Base-by-base conservation (phyloP, 768 basidiomycete species). In the Russula virescens region DNA sequence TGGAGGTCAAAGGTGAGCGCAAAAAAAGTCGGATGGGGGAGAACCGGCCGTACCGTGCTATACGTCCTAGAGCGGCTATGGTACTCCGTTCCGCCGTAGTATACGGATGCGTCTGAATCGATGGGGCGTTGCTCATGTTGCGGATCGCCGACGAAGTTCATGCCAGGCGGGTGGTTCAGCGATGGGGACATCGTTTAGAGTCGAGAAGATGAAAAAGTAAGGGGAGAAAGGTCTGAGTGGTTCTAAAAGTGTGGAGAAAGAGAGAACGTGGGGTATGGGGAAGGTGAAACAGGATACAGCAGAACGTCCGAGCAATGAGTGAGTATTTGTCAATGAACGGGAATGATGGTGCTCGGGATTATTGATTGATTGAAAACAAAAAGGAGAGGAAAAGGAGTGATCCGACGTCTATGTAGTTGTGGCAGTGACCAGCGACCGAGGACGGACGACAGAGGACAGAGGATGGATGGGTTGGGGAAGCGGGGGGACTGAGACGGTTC, bases 31-130 rank as follows among this genome's bases (percentile, higher is more conserved):
- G 31, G 16, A 28, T 10, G 47, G 50, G n/a, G 45, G 34, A 48
- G 42, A 43, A 38, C 18, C 74, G 5, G 31, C 3, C 87, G 67
- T 75, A 94, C 94, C 64, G 85, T 84, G 67, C 91, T 94, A 74
- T 94, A 97, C 0, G 94, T 96, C 70, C 94, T 80, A 19, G 88
- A 85, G 68, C 93, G 87, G 72, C 86, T 85, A 73, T 85, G 88
- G 4, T 85, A 80, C 70, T 96, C 89, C 48, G 80, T 81, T 21
- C 86, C 85, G 47, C 89, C 90, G 68, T 96, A 96, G 76, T 94
- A 94, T 10, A 84, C 82, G 25, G 85, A 80, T 10, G 92, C 85
- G 58, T 95, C 92, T 55, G 79, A 78, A 68, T 89, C 77, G 58
- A 81, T 80, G 5, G 79, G 69, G 28, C 75, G 73, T 21, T 75